Base-by-base conservation (phyloP, 768 basidiomycete genomes). In the Suillus subaureus region DNA sequence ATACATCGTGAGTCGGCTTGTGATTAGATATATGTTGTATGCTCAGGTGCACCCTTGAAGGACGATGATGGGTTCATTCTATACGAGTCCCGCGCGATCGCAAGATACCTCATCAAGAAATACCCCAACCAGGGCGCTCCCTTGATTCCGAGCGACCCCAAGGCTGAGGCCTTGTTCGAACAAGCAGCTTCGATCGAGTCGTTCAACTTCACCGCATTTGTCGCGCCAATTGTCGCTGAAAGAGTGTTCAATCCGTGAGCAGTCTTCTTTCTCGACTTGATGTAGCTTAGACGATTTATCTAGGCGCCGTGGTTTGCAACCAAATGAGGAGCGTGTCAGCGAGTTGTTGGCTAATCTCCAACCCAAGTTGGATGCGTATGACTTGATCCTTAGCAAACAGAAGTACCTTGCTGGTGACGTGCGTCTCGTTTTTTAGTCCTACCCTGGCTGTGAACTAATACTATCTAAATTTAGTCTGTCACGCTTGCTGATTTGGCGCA, bases 21-120 rank as follows among this genome's bases (percentile, higher is more conserved):
- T 33, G 3, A 8, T 6, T 12, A 8, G 23, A 52, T 1, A 16
- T 62, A 68, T 28, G 67, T 43, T 2, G 0, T 39, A 23, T 31
- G 28, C 35, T 39, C 1, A 11, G 26, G 12, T 0, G 6, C 4
- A 6, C 13, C 31, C 9, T 28, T 6, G 2, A 37, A 85, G 83
- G 79, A 87, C 61, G 88, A 90, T 28, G 87, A 87, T 47, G 89
- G 88, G 6, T 85, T 89, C 74, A 77, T 83, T 64, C 68, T 92
- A 35, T 89, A 82, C 73, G 88, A 89, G 70, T 83, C 82, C 51
- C 85, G 88, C 16, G 88, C 88, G 1, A 89, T 91, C 66, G 74
- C 71, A 43, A 83, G 85, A 16, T 92, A 91, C 72, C 70, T 90
- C 70, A 83, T 80, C 39, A 73, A 74, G 45, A 89, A 89, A 73